A percentile compares a stretch with the other conserved stretches of the same genome.
Evolutionary conservation across 371 early-diverging fungal species (phyloP).

Genomic region (Lichtheimia ramosa): DNA sequence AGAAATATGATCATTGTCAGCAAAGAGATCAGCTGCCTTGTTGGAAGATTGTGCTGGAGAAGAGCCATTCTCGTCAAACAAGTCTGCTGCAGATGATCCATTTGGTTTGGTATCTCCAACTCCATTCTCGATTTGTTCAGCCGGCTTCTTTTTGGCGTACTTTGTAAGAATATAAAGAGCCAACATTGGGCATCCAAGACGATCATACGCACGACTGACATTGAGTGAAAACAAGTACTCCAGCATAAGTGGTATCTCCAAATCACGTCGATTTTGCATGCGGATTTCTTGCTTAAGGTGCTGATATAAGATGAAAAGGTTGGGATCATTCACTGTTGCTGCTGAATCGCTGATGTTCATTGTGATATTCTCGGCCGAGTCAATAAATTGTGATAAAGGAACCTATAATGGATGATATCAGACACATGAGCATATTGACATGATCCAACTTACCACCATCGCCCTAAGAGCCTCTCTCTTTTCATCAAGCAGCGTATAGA

Average conservation of each 20-base stretch:
- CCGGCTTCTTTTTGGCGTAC: not conserved
- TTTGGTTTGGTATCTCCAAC: not conserved
- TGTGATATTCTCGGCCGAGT: not conserved
- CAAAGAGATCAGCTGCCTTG: slow-evolving; percentile 25
- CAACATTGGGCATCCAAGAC: slow-evolving; percentile 74
- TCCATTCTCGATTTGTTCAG: not conserved
- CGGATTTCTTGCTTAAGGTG: slow-evolving; percentile 53
- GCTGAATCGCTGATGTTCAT: slow-evolving; percentile 15
- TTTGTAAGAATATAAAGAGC: slow-evolving; percentile 61
- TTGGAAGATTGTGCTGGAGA: slow-evolving; percentile 5
- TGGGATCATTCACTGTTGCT: slow-evolving; percentile 63
- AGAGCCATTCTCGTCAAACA: slow-evolving; percentile 19
- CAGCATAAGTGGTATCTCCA: slow-evolving; percentile 22
- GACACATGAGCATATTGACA: no score
- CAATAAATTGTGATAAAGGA: not conserved
- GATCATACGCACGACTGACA: slow-evolving; percentile 69
- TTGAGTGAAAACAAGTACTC: slow-evolving; percentile 63
- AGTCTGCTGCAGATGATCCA: slow-evolving; percentile 4
- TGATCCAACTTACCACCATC: slow-evolving; percentile 49
- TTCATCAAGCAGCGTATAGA: slow-evolving; percentile 64
- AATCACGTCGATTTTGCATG: slow-evolving; percentile 12
- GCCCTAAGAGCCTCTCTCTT: slow-evolving; percentile 66
- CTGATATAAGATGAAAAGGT: slow-evolving; percentile 75
- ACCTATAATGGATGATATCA: not conserved
- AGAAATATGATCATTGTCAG: slow-evolving; percentile 18